Conservation (phyloP, 805 yeast genomes). For the Kuraishia molischiana region DNA sequence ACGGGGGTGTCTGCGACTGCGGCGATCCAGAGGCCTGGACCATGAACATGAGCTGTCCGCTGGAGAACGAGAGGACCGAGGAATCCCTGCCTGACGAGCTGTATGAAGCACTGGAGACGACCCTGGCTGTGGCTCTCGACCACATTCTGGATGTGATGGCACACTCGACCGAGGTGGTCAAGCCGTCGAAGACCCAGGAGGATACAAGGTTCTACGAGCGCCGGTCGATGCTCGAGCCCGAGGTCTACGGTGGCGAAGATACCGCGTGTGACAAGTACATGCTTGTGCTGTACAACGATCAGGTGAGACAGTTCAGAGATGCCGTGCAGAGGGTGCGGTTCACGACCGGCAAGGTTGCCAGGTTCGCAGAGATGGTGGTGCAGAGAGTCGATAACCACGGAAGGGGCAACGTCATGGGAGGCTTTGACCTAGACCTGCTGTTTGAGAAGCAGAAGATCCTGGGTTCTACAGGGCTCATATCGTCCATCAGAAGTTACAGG, state of each 20-base stretch:
- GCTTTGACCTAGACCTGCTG: constrained; percentile 39
- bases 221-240: constrained; percentile 19
- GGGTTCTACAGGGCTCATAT: constrained; percentile 53
- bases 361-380: constrained; percentile 68
- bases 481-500: constrained; percentile 55
- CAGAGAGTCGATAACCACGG: constrained; percentile 54
- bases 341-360: constrained; percentile 53
- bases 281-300: constrained; percentile 69
- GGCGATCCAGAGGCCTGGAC: constrained; percentile 87
- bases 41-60: constrained; percentile 37
- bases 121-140: constrained; percentile 43
- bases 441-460: constrained; percentile 45
- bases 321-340: constrained; percentile 55
- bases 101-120: constrained; percentile 21
- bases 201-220: constrained; percentile 14
- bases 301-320: constrained; percentile 63
- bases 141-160: constrained; percentile 53
- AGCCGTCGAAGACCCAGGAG: background rate
- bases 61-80: constrained; percentile 20
- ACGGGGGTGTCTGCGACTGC: constrained; percentile 79
- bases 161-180: constrained; percentile 22
- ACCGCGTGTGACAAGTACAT: constrained; percentile 38
- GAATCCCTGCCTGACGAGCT: constrained; percentile 33
- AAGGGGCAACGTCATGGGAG: constrained; percentile 56
- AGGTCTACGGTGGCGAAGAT: constrained; percentile 34